These are phyloP conservation scores for Amylostereum chailletii DNA, from an alignment of 1,284 basidiomycete species.

Conservation along the genomic window DNA sequence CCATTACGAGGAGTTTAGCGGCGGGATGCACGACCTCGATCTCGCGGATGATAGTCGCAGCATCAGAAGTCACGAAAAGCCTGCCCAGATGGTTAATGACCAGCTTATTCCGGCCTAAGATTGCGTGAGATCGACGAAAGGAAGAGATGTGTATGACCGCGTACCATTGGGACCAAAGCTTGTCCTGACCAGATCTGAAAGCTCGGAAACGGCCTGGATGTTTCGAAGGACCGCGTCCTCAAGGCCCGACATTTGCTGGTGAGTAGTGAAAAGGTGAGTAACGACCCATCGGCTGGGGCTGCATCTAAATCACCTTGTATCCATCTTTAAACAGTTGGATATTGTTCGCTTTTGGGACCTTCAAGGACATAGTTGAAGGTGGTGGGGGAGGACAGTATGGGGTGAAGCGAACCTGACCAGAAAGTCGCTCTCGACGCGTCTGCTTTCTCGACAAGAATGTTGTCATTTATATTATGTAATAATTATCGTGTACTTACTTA, in stretches of 20 bases:
- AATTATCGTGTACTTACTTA: no score
- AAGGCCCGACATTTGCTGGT: conserved; percentile 77
- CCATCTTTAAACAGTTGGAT: conserved; percentile 93
- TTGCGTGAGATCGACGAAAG: conserved; percentile 1
- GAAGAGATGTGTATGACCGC: conserved; percentile 18
- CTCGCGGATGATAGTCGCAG: conserved; percentile 97
- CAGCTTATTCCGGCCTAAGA: conserved; percentile 84
- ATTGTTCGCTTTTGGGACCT: conserved; percentile 87
- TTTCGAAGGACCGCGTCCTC: conserved; percentile 93
- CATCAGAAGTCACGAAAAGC: conserved; percentile 97
- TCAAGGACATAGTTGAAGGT: conserved; percentile 67
- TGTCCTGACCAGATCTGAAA: conserved; percentile 93
- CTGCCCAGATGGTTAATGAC: conserved; percentile 94
- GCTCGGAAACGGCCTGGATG: conserved; percentile 90
- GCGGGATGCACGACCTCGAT: conserved; percentile 98
- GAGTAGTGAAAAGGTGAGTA: conserved; percentile 5
- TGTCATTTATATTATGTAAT: no score
- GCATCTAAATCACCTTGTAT: conserved; percentile 59
- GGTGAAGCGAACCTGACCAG: background rate
- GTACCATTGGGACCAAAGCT: conserved; percentile 93
- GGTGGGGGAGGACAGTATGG: no score
- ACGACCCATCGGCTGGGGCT: background rate
- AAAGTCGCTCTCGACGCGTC: no score
- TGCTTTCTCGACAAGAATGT: no score
- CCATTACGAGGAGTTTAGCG: conserved; percentile 96